Evolutionary conservation across 2,329 filamentous ascomycete species (phyloP).

Genomic region (Aaosphaeria pasadenensis): DNA sequence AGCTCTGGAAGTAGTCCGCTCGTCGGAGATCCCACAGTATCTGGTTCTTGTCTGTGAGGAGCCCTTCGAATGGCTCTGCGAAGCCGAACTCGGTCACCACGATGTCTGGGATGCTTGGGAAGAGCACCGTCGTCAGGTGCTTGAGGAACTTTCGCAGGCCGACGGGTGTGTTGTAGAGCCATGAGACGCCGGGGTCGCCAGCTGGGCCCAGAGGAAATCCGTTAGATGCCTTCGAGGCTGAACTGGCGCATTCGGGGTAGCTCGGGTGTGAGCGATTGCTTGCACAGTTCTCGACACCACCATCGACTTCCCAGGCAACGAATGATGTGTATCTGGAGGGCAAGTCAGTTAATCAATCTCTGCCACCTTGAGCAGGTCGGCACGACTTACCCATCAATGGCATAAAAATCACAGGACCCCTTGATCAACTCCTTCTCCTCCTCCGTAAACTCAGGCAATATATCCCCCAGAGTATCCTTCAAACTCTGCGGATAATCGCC

Average conservation of each 20-base stretch:
- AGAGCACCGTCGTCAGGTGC: constrained; percentile 42
- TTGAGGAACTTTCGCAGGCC: constrained; percentile 43
- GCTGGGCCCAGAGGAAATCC: constrained; percentile 47
- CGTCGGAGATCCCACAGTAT: constrained; percentile 41
- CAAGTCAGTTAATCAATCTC: not conserved
- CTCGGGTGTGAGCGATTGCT: constrained; percentile 38
- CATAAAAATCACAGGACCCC: constrained; percentile 44
- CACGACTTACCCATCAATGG: constrained; percentile 34
- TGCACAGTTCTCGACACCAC: constrained; percentile 39
- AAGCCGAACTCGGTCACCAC: constrained; percentile 43
- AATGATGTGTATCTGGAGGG: constrained; percentile 24
- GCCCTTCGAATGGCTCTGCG: constrained; percentile 40
- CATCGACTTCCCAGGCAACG: constrained; percentile 26
- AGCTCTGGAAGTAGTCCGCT: constrained; percentile 42
- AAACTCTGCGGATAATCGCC: constrained; percentile 41
- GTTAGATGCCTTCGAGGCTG: constrained; percentile 29
- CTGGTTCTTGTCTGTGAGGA: constrained; percentile 25
- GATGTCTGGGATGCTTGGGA: constrained; percentile 41
- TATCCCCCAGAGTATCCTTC: constrained; percentile 39
- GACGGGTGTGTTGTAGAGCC: constrained; percentile 41
- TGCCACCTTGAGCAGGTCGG: not conserved
- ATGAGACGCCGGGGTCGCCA: constrained; percentile 40
- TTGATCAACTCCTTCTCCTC: constrained; percentile 42
- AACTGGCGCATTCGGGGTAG: constrained; percentile 43
- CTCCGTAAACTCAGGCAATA: constrained; percentile 37